Conservation (phyloP, 805 yeast species). For the Cyberlindnera mrakii region DNA sequence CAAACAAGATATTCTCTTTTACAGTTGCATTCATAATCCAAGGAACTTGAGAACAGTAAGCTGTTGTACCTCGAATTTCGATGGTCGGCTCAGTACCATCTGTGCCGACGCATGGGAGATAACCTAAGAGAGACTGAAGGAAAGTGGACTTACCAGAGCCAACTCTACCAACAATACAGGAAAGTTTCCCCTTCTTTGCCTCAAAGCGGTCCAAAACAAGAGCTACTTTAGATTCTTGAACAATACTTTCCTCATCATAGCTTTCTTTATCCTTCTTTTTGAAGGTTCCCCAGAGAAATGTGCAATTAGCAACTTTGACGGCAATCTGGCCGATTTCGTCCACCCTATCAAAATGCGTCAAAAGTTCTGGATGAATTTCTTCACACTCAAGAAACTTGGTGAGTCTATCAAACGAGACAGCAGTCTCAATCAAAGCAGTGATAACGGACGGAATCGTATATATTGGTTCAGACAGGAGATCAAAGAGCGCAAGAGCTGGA, state of each 20-base stretch:
- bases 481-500: conserved; percentile 60
- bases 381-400: conserved; percentile 40
- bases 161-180: conserved; percentile 61
- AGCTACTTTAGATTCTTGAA: conserved; percentile 43
- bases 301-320: conserved; percentile 41
- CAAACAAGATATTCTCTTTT: conserved; percentile 85
- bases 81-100: conserved; percentile 18
- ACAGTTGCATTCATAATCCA: conserved; percentile 97
- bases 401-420: conserved; percentile 52
- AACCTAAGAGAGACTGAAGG: conserved; percentile 35
- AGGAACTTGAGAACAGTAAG: conserved; percentile 88
- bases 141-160: conserved; percentile 62
- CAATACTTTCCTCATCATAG: conserved; percentile 36
- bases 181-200: conserved; percentile 47
- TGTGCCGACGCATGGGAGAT: conserved; percentile 34
- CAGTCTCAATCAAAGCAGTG: conserved; percentile 51
- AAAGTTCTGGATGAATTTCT: conserved; percentile 35
- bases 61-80: conserved; percentile 66
- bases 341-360: conserved; percentile 23
- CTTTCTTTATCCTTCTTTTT: conserved; percentile 15
- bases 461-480: conserved; percentile 52
- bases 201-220: conserved; percentile 39
- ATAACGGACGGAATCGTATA: conserved; percentile 52
- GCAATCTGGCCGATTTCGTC: conserved; percentile 21
- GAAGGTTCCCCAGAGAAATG: conserved; percentile 45